Base-by-base conservation (phyloP, 257 asterid species). In the Solanum dulcamara region DNA sequence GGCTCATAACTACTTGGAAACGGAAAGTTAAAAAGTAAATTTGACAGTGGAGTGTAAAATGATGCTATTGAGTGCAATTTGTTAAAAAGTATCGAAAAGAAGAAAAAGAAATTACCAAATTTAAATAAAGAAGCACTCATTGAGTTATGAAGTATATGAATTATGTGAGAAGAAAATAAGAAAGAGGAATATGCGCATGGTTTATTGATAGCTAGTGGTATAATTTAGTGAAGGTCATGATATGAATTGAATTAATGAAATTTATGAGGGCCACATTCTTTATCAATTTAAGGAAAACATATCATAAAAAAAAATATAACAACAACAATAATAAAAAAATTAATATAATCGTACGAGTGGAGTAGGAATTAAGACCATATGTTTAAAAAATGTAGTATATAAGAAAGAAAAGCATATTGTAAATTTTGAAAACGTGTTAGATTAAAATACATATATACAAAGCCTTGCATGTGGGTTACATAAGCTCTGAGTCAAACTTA, bases 391-490 rank as follows among this genome's bases (percentile, higher is more conserved):
- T n/a, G n/a, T n/a, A n/a, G n/a, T n/a, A n/a, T 53, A 48, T 15
- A 18, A 17, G 77, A 38, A 38, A 51, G 59, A 38, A 28, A 44
- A 74, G 14, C 32, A 32, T 32, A 67, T 17, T 75, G 44, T 62
- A 87, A 75, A 75, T 32, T 4, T 75, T 48, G 64, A 33, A 79
- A 84, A 83, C 70, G 74, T 64, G 86, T 37, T 26, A 66, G 71
- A 38, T 74, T 33, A 38, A 46, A 77, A 77, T 46, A 48, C 32
- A 26, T 20, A 18, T 15, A 32, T 42, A 44, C 26, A 22, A 81
- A 51, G 68, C 71, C 81, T 4, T 80, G 59, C 88, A 88, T 72
- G 89, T 88, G 89, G 71, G 60, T 48, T 86, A 87, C 84, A 70
- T 37, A 84, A 84, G 85, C 48, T 59, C 10, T 60, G 77, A 59